Base-by-base conservation (phyloP, 2,329 filamentous ascomycete genomes). In the Colletotrichum scovillei region DNA sequence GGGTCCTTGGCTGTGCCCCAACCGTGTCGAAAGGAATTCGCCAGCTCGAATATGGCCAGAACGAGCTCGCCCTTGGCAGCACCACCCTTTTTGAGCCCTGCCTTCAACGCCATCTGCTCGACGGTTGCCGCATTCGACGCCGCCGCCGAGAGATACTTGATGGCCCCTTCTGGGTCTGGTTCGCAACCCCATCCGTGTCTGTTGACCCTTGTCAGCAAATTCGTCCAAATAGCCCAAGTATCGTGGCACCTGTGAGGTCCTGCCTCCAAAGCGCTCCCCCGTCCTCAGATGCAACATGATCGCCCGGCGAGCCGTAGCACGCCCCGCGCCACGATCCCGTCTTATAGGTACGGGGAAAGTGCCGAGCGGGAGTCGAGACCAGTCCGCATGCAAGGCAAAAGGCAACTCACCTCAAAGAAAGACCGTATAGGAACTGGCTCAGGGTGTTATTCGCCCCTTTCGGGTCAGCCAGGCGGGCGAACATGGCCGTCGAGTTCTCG, bases 21-120 rank as follows among this genome's bases (percentile, higher is more conserved):
- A 67, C 95, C 97, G 82, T 98, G 91, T 74, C 97, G 92, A 87
- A 98, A 98, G 84, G 91, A 96, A 83, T 97, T 97, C 68, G 92
- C 94, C 79, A 99, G 86, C 86, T 99, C 97, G 79, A 97, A 98
- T 76, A 99, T 98, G 74, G 97, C 96, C 74, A 99, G 91, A 22
- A 98, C 94, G 66, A 99, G 89, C 87, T 99, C 97, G 73, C 97
- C 97, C 85, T 98, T 99, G 57, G 96, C 96, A 16, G 94, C 93
- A 74, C 97, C 97, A 65, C 97, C 97, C 83, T 97, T 97, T 84
- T 95, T 97, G 83, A 97, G 90, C 19, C 96, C 97, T 9, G 95
- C 94, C 77, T 93, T 88, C 26, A 98, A 90, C 35, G 97, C 97
- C 78, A 95, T 87, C 66, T 93, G 90, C 85, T 99, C 97, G 68